These are phyloP conservation scores for Mortierella claussenii DNA, from an alignment of 192 early-diverging fungal species.

Conservation along the genomic window DNA sequence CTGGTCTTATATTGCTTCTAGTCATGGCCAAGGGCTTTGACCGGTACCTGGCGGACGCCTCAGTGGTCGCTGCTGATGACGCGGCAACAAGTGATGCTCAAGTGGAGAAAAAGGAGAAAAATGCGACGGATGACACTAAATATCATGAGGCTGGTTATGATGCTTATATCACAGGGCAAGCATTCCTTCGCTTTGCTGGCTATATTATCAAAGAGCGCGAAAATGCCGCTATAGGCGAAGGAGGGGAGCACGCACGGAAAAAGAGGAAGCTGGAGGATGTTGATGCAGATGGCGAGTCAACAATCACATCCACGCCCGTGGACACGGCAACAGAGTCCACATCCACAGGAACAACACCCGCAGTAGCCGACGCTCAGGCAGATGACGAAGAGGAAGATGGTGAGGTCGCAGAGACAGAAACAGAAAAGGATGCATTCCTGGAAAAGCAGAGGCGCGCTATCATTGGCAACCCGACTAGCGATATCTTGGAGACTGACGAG, in stretches of 20 bases:
- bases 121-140: conserved; percentile 29
- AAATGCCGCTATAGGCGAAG: conserved; percentile 2
- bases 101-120: background rate
- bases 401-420: conserved; percentile 26
- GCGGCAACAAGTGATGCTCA: background rate
- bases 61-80: background rate
- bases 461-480: conserved; percentile 34
- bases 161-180: conserved; percentile 87
- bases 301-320: background rate
- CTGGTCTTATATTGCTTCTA: conserved; percentile 11
- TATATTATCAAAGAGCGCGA: conserved; percentile 58
- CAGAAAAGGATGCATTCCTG: conserved; percentile 28
- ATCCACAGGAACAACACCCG: background rate
- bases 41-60: conserved; percentile 50
- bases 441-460: conserved; percentile 29
- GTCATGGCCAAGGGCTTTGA: conserved; percentile 63
- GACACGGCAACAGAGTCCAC: background rate
- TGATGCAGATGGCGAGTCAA: background rate
- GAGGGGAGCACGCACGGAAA: conserved; percentile 18
- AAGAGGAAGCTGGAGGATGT: conserved; percentile 23
- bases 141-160: conserved; percentile 96
- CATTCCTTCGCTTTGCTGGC: conserved; percentile 75
- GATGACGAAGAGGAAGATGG: conserved; percentile 42
- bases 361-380: background rate
- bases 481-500: conserved; percentile 27